Evolutionary conservation across 2,329 filamentous ascomycete species (phyloP).

Genomic region (Sarocladium brachiariae): DNA sequence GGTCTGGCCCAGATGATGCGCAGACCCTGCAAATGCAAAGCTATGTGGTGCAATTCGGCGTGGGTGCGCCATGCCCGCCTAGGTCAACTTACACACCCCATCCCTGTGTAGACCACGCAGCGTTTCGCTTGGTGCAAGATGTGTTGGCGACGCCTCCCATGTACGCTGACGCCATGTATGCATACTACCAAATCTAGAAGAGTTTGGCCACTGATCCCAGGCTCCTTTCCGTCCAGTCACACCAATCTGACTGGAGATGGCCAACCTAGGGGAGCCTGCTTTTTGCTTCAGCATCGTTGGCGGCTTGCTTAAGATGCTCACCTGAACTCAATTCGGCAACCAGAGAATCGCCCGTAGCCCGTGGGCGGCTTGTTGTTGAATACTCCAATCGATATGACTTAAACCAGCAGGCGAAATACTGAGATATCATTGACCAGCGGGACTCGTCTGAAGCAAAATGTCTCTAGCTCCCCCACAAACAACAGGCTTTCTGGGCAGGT

Average conservation of each 20-base stretch:
- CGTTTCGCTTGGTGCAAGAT: slow-evolving; percentile 2
- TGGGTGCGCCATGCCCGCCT: neutral
- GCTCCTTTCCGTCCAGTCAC: neutral
- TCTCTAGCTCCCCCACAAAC: neutral
- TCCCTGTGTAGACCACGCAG: neutral
- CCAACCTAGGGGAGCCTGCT: neutral
- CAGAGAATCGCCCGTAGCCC: neutral
- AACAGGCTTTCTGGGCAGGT: neutral
- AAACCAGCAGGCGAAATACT: neutral
- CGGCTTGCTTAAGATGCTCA: neutral
- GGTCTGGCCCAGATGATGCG: slow-evolving; percentile 7
- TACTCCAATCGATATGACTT: neutral
- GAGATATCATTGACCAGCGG: neutral
- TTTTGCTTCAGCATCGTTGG: neutral
- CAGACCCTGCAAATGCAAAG: slow-evolving; percentile 10
- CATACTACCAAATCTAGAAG: slow-evolving; percentile 1
- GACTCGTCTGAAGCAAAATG: neutral
- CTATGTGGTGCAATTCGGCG: neutral
- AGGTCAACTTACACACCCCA: neutral
- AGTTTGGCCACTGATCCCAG: neutral
- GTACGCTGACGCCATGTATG: slow-evolving; percentile 8
- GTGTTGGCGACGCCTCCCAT: slow-evolving; percentile 7
- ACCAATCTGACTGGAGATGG: neutral
- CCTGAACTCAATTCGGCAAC: neutral
- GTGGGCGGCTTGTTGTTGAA: neutral